phyloP scores from a whole-genome alignment of 192 early-diverging fungal genomes.

The Linnemannia zychae region DNA sequence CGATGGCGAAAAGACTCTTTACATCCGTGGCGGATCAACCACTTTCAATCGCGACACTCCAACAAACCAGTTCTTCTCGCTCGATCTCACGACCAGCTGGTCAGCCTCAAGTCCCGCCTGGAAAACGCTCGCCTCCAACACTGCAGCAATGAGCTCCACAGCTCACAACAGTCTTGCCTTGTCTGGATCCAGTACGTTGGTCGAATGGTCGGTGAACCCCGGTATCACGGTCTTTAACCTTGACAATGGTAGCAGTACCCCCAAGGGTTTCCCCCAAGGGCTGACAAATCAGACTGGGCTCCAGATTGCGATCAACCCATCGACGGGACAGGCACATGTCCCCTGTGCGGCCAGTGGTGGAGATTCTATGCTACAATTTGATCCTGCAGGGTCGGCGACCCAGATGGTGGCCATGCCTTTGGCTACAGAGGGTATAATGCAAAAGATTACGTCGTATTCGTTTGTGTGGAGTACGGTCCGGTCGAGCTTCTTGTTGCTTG shows the following conservation, averaged over 20 bases:
- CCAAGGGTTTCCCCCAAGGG: neutral
- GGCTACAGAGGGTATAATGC: neutral
- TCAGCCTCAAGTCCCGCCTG: neutral
- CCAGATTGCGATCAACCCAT: neutral
- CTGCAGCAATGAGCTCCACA: neutral
- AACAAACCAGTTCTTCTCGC: neutral
- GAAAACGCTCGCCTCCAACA: neutral
- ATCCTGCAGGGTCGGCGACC: neutral
- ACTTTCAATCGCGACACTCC: neutral
- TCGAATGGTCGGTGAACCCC: neutral
- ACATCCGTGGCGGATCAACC: neutral
- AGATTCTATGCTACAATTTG: neutral
- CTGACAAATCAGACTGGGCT: neutral
- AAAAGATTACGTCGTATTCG: neutral
- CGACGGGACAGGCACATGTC: neutral
- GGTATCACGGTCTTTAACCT: neutral
- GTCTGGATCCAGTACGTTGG: neutral
- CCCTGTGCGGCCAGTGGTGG: neutral
- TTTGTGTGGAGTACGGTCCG: neutral
- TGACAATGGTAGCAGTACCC: neutral
- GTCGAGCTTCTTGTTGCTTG: neutral
- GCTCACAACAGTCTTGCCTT: neutral
- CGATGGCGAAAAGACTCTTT: neutral
- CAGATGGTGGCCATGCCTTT: neutral
- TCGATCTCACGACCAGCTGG: neutral